Evolutionary conservation across 768 basidiomycete genomes (phyloP), one percentile per base, ranked within the genome.

Genomic region (Leccinum incarnatum): DNA sequence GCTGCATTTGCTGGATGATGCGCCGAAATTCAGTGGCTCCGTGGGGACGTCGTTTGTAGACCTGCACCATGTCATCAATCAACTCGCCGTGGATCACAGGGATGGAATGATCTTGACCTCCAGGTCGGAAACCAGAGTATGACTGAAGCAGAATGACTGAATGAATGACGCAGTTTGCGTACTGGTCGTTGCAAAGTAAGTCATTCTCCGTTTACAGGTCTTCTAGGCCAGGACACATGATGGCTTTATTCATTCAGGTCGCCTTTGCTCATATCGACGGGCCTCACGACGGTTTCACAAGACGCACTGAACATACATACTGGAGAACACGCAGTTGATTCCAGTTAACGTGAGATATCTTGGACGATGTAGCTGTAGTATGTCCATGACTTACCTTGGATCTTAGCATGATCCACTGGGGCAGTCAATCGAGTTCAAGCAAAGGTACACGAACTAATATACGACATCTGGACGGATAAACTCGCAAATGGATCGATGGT

Each of bases 51-150:
- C 60, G 15, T 64, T 62, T 51, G 63, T 23, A 19, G 55, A 11
- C 25, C 32, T 63, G 15, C 51, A 48, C 10, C 62, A 57, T 23
- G 56, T 63, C 48, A 62, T 63, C 21, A 63, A 63, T 25, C 54
- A 63, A 5, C 42, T 63, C 2, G 81, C 81, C 5, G 81, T 19
- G 74, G 74, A 36, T 78, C 74, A 1, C 81, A 79, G 17, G 74
- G 70, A 34, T 79, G 75, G 75, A 80, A 80, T 60, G 82, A 84
- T 65, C 71, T 83, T 21, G 82, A 83, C 63, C 73, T 84, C 40
- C 80, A 82, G 63, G 81, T 83, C n/a, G 81, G 82, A 7, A 82
- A 82, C 57, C 47, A 64, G 5, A 78, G 78, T 2, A 56, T 83
- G 34, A 79, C 79, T 1, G 57, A 23, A 34, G 32, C 32, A 3